Conservation (phyloP, 495 filamentous ascomycete species). For the Penicillium egyptiacum region DNA sequence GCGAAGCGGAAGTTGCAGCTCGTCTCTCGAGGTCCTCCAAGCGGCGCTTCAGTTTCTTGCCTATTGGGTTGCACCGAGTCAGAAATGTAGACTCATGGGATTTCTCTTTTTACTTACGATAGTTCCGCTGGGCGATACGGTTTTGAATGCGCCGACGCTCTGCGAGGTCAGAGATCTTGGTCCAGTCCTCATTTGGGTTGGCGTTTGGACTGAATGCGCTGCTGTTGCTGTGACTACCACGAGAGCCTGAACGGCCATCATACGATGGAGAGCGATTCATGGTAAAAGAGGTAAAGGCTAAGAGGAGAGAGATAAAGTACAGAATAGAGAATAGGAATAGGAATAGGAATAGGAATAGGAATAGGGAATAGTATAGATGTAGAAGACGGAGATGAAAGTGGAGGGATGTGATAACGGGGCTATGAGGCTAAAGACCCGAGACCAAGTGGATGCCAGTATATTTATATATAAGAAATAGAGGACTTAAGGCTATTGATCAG, state of each 20-base stretch:
- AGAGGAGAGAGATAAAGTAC: background rate
- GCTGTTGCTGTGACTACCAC: conserved; percentile 73
- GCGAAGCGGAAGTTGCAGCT: conserved; percentile 76
- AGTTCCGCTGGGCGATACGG: conserved; percentile 96
- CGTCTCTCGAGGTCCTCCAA: conserved; percentile 94
- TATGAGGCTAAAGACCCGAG: conserved; percentile 12
- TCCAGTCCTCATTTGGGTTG: conserved; percentile 98
- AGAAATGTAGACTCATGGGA: background rate
- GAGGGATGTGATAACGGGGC: background rate
- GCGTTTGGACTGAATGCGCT: conserved; percentile 96
- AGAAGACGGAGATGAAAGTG: background rate
- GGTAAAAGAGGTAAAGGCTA: conserved; percentile 4
- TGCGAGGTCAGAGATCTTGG: conserved; percentile 96
- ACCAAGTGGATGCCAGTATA: conserved; percentile 16
- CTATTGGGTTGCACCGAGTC: conserved; percentile 44
- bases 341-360: background rate
- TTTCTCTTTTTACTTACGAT: conserved; percentile 64
- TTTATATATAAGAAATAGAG: conserved; percentile 30
- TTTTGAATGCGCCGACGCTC: conserved; percentile 96
- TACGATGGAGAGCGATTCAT: conserved; percentile 44
- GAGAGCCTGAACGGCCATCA: conserved; percentile 45
- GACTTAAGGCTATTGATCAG: conserved; percentile 23
- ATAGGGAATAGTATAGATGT: too few species aligned
- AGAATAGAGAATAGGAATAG: conserved; percentile 5
- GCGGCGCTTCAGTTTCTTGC: conserved; percentile 98